These are phyloP conservation scores for Pseudogymnoascus sp. DNA, from an alignment of 2,329 filamentous ascomycete species.

Conservation along the genomic window DNA sequence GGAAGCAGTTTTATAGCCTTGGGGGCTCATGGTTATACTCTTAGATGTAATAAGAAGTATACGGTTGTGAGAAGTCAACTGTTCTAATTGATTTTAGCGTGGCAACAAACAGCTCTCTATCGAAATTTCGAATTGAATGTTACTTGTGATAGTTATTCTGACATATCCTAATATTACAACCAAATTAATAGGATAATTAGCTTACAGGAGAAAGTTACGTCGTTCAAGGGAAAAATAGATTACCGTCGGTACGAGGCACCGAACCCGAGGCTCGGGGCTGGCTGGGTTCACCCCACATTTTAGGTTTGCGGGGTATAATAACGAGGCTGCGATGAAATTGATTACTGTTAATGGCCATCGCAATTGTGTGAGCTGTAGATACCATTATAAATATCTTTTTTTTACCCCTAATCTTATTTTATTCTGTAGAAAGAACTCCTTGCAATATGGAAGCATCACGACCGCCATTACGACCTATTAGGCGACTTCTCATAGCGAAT, in stretches of 20 bases:
- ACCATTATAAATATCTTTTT: neutral
- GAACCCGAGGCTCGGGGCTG: neutral
- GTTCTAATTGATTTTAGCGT: neutral
- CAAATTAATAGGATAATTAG: neutral
- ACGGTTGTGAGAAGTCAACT: neutral
- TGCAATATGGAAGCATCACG: neutral
- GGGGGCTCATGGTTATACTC: neutral
- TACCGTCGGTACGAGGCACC: neutral
- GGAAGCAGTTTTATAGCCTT: neutral
- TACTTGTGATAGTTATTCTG: neutral
- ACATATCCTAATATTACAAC: neutral
- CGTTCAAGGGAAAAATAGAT: neutral
- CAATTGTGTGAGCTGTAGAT: neutral
- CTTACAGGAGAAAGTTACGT: neutral
- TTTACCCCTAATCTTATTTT: neutral
- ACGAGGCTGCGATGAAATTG: neutral
- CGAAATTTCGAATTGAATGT: neutral
- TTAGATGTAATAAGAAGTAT: neutral
- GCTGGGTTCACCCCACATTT: neutral
- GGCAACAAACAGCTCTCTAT: neutral
- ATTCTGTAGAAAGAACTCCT: neutral
- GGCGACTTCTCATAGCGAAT: conserved; percentile 45
- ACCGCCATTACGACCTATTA: conserved; percentile 30
- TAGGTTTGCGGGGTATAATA: neutral
- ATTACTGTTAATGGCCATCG: neutral